These are phyloP conservation scores for Bjerkandera adusta DNA, from an alignment of 1,284 basidiomycete genomes.

Conservation along the genomic window DNA sequence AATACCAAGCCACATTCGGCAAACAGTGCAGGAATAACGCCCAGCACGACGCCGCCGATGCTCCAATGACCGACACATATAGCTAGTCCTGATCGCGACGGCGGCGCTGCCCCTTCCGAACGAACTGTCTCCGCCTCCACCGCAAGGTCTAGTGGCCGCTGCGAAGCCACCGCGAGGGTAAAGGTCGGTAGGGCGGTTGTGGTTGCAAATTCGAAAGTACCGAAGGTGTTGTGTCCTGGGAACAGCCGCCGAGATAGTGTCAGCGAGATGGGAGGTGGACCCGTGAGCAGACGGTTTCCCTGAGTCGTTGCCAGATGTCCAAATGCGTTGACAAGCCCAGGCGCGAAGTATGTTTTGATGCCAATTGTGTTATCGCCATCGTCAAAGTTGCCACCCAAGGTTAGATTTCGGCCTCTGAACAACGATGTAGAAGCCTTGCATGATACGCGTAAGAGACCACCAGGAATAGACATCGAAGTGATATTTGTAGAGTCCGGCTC, in stretches of 20 bases:
- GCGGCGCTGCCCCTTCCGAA: conserved; percentile 20
- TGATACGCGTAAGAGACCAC: conserved; percentile 6
- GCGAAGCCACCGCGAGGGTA: conserved; percentile 23
- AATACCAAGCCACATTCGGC: conserved; percentile 32
- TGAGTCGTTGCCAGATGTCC: neutral
- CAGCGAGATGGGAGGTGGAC: conserved; percentile 26
- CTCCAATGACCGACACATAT: conserved; percentile 28
- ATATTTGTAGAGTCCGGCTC: conserved; percentile 11
- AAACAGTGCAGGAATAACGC: conserved; percentile 25
- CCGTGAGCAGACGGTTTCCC: conserved; percentile 1
- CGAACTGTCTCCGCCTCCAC: conserved; percentile 16
- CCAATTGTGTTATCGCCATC: conserved; percentile 28
- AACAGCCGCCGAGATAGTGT: conserved; percentile 33
- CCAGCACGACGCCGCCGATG: conserved; percentile 28
- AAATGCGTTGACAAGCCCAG: conserved; percentile 8
- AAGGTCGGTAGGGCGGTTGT: conserved; percentile 20
- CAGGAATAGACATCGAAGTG: neutral
- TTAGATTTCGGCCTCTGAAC: conserved; percentile 24
- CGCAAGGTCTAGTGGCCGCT: conserved; percentile 22
- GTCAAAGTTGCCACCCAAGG: conserved; percentile 24
- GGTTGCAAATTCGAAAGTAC: conserved; percentile 23
- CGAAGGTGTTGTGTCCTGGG: conserved; percentile 28
- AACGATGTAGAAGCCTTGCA: conserved; percentile 31
- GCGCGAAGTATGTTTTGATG: conserved; percentile 20
- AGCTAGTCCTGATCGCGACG: conserved; percentile 29